Evolutionary conservation across 345 rosid genomes (phyloP), one percentile per base, ranked within the genome.

Genomic region (Dipteronia dyeriana): DNA sequence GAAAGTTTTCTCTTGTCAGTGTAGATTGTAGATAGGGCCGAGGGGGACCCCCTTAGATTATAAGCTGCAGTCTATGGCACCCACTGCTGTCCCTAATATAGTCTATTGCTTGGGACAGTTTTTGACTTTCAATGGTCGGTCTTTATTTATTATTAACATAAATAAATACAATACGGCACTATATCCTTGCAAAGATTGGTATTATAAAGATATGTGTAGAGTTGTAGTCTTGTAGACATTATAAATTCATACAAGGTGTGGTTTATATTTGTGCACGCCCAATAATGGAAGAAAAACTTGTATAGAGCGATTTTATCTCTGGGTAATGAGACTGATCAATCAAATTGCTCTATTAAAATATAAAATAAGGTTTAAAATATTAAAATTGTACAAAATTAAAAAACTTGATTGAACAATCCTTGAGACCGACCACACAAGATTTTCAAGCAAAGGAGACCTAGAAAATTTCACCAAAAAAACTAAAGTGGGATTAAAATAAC

Each of bases 21-120:
- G 5, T 39, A 45, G 41, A 23, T 5, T 53, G 57, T 59, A n/a
- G 63, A 22, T 26, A n/a, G 12, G 61, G 25, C 9, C 2, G 9
- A 22, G 47, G 61, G 59, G 70, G 76, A 66, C 71, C 71, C 71
- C 71, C 29, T 61, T 68, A 73, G 26, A 67, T 78, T 66, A 66
- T 68, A 62, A 11, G 17, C 26, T 26, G 26, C 69, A 68, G 53
- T 49, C 54, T 71, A 71, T 70, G 77, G 68, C 67, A 41, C 9
- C 9, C 45, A 71, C 22, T 38, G 60, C 43, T 56, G 70, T 71
- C 66, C 70, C 81, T 47, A 78, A 51, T 9, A 51, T 12, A 39
- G 34, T 34, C 73, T 68, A 20, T 38, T 73, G 70, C 41, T 59
- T 56, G 39, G 68, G 67, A 74, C 71, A 56, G 64, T 17, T 29